These are phyloP conservation scores for Kazachstania bromeliacearum DNA, from an alignment of 805 yeast species.

Conservation along the genomic window DNA sequence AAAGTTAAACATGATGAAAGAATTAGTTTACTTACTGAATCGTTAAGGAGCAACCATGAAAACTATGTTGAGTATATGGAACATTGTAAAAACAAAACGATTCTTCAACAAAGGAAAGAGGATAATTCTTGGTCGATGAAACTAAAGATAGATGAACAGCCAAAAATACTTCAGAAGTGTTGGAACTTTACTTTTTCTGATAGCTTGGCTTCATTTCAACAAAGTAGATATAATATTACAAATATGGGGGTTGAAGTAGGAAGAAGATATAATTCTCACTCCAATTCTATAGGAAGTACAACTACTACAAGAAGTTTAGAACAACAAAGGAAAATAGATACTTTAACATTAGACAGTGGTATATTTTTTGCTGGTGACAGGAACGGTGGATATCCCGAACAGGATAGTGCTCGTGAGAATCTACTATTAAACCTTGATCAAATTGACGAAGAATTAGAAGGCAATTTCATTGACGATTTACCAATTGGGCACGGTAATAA, in stretches of 20 bases:
- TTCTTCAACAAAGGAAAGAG: neutral
- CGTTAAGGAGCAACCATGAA: slow-evolving; percentile 16
- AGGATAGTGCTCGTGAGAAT: slow-evolving; percentile 4
- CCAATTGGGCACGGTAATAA: neutral
- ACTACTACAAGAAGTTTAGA: slow-evolving; percentile 23
- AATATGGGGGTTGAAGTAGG: slow-evolving; percentile 5
- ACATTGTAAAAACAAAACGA: neutral
- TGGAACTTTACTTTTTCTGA: slow-evolving; percentile 10
- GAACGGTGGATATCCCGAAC: neutral
- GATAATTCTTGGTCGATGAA: slow-evolving; percentile 5
- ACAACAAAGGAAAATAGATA: slow-evolving; percentile 18
- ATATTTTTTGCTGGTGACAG: neutral
- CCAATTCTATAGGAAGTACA: slow-evolving; percentile 14
- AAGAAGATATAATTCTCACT: slow-evolving; percentile 15
- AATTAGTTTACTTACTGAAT: slow-evolving; percentile 21
- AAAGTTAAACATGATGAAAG: slow-evolving; percentile 14
- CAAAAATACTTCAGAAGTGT: slow-evolving; percentile 9
- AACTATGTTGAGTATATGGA: slow-evolving; percentile 18
- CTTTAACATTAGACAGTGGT: neutral
- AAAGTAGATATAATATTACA: too few relatives aligned
- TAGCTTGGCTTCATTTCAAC: neutral
- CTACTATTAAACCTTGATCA: slow-evolving; percentile 21
- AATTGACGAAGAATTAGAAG: slow-evolving; percentile 23
- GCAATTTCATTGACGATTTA: slow-evolving; percentile 5
- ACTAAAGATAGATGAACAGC: slow-evolving; percentile 4